These are phyloP conservation scores for Zygotorulaspora florentina DNA, from an alignment of 805 yeast genomes.

Conservation along the genomic window DNA sequence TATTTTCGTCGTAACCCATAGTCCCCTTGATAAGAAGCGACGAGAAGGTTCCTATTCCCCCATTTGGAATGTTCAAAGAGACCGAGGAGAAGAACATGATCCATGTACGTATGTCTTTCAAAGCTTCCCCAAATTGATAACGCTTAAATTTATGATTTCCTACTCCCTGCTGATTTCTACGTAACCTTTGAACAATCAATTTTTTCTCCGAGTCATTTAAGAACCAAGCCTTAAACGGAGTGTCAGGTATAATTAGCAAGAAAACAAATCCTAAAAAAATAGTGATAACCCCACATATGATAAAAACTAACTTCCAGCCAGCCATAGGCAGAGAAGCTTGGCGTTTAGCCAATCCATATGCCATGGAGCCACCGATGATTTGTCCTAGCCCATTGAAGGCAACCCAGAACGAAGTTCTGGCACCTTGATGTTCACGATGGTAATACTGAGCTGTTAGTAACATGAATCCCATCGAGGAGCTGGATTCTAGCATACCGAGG, in stretches of 20 bases:
- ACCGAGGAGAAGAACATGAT: slow-evolving; percentile 44
- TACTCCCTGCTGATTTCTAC: slow-evolving; percentile 49
- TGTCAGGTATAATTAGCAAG: slow-evolving; percentile 46
- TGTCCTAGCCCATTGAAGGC: slow-evolving; percentile 48
- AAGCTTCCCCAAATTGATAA: slow-evolving; percentile 43
- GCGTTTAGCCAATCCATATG: slow-evolving; percentile 53
- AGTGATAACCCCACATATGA: slow-evolving; percentile 52
- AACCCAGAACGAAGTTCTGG: slow-evolving; percentile 51
- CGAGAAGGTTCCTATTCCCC: slow-evolving; percentile 49
- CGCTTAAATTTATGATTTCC: slow-evolving; percentile 43
- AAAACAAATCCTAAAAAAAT: slow-evolving; percentile 44
- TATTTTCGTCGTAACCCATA: slow-evolving; percentile 43
- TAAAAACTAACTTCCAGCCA: slow-evolving; percentile 57
- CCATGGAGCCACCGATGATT: slow-evolving; percentile 43
- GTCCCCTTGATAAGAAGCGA: slow-evolving; percentile 45
- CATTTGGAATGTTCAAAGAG: slow-evolving; percentile 44
- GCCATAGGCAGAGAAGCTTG: slow-evolving; percentile 37
- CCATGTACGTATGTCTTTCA: slow-evolving; percentile 46
- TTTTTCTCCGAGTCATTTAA: slow-evolving; percentile 37
- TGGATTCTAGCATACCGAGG: slow-evolving; percentile 50
- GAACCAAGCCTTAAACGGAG: slow-evolving; percentile 39
- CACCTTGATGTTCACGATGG: slow-evolving; percentile 45
- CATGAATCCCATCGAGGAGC: slow-evolving; percentile 50
- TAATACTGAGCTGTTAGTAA: slow-evolving; percentile 58
- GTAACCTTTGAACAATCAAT: slow-evolving; percentile 45